Conservation (phyloP, 1,284 basidiomycete species). For the Mycena citricolor region DNA sequence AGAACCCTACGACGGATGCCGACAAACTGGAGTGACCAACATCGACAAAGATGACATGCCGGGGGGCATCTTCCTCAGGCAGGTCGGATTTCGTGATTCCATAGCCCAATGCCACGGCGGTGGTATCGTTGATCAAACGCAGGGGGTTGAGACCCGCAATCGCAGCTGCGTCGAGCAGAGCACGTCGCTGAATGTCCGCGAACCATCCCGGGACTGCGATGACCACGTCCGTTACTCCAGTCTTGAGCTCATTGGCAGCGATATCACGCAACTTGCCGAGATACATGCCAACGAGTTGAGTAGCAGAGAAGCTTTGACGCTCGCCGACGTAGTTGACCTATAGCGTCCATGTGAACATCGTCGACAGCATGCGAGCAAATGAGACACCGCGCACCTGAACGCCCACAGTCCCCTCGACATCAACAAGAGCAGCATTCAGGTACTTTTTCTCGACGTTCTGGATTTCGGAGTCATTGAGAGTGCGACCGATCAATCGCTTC, state of each 20-base stretch:
- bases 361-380: constrained; percentile 6
- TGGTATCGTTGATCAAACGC: constrained; percentile 93
- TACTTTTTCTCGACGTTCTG: constrained; percentile 85
- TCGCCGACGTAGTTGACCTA: constrained; percentile 90
- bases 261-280: constrained; percentile 87
- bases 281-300: constrained; percentile 86
- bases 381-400: constrained; percentile 60
- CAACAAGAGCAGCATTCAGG: constrained; percentile 81
- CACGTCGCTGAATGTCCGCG: constrained; percentile 88
- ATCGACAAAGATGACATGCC: constrained; percentile 89
- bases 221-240: constrained; percentile 83
- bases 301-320: constrained; percentile 72
- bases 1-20: constrained; percentile 84
- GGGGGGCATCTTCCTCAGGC: constrained; percentile 77
- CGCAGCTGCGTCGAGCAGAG: constrained; percentile 82
- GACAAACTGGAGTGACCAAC: constrained; percentile 90
- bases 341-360: constrained; percentile 12
- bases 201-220: constrained; percentile 95
- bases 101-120: constrained; percentile 90
- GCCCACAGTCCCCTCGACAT: constrained; percentile 80
- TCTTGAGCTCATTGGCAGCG: constrained; percentile 80
- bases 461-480: constrained; percentile 75
- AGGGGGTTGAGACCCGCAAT: constrained; percentile 88
- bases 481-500: constrained; percentile 85
- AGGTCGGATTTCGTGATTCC: constrained; percentile 96